phyloP scores from a whole-genome alignment of 116 monocot genomes.

The Iris pallida region DNA sequence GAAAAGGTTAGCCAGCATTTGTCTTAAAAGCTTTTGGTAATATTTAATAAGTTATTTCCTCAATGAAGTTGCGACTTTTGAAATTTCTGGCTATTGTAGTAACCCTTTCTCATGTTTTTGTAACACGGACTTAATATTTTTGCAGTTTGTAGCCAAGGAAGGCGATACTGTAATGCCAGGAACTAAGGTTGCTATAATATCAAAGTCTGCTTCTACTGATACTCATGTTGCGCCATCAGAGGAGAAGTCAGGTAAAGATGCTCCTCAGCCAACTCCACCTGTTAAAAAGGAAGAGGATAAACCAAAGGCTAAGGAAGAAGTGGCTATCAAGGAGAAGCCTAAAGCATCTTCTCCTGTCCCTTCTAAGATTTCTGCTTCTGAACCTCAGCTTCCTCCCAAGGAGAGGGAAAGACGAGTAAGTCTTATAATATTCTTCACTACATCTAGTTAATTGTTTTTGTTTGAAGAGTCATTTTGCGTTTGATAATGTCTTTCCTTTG shows the following conservation, averaged over 20 bases:
- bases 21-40: neutral
- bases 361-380: conserved; percentile 52
- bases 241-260: conserved; percentile 25
- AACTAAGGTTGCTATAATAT: conserved; percentile 63
- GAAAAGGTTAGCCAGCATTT: conserved; percentile 50
- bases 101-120: neutral
- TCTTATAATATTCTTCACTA: neutral
- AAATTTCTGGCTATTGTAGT: neutral
- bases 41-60: neutral
- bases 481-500: neutral
- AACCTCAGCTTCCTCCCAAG: conserved; percentile 93
- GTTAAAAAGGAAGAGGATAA: conserved; percentile 21
- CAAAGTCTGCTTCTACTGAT: conserved; percentile 46
- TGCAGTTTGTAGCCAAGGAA: conserved; percentile 55
- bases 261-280: conserved; percentile 19
- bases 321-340: conserved; percentile 40
- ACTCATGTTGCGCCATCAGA: conserved; percentile 67
- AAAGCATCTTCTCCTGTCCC: conserved; percentile 44
- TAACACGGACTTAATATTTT: neutral
- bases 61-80: neutral
- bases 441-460: neutral
- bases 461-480: neutral
- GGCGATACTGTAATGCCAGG: conserved; percentile 80
- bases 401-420: conserved; percentile 89
- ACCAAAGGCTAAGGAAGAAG: conserved; percentile 34